These are phyloP conservation scores for Rehmannia glutinosa DNA, from an alignment of 257 asterid genomes.

Conservation along the genomic window DNA sequence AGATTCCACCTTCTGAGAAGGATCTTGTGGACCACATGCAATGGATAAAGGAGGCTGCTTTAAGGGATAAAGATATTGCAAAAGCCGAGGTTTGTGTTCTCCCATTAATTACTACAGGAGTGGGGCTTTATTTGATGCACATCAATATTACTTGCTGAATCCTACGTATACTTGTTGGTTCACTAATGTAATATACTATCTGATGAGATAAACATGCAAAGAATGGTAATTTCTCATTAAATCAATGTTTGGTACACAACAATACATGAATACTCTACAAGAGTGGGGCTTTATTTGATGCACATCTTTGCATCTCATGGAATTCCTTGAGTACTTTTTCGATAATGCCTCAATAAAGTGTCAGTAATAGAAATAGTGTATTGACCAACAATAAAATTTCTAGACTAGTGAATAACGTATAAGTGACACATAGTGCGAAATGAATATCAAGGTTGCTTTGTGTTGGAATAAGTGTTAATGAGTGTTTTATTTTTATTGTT, in stretches of 20 bases:
- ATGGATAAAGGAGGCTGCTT: conserved; percentile 41
- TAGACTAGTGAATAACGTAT: no score
- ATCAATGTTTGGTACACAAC: neutral
- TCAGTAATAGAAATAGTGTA: no score
- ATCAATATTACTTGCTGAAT: neutral
- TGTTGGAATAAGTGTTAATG: no score
- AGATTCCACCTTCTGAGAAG: conserved; percentile 51
- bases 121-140: neutral
- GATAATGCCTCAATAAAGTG: no score
- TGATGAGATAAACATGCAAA: neutral
- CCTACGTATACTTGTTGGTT: neutral
- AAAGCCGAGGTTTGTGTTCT: conserved; percentile 43
- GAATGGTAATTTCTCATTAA: neutral
- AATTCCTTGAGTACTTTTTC: no score
- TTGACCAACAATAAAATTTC: no score
- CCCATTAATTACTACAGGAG: conserved; percentile 1
- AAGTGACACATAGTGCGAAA: no score
- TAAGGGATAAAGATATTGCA: conserved; percentile 51
- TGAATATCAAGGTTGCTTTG: no score
- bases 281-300: neutral
- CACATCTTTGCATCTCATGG: neutral
- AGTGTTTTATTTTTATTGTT: no score
- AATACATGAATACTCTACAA: no score
- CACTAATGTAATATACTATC: neutral
- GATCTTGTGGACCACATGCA: conserved; percentile 55